Percentiles rank a stretch among this genome's conserved stretches.
phyloP scores from a whole-genome alignment of 2,329 filamentous ascomycete species.

The Fusarium pseudograminearum region DNA sequence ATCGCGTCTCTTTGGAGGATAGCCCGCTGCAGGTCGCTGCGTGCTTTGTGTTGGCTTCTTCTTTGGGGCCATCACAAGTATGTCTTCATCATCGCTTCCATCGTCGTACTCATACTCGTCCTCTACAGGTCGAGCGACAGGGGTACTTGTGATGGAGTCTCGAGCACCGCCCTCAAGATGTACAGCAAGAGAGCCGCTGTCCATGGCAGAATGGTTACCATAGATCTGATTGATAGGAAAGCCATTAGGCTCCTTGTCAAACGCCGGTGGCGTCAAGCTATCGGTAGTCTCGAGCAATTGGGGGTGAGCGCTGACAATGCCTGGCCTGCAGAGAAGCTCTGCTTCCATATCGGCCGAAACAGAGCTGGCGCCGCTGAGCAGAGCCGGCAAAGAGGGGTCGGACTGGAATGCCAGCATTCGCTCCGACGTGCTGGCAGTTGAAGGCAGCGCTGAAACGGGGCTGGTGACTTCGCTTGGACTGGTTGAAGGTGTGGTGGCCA shows the following conservation, averaged over 20 bases:
- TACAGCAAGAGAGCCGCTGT: slow-evolving; percentile 49
- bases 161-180: slow-evolving; percentile 43
- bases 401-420: slow-evolving; percentile 68
- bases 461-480: slow-evolving; percentile 67
- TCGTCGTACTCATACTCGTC: slow-evolving; percentile 64
- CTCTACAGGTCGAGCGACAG: slow-evolving; percentile 47
- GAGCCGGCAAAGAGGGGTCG: slow-evolving; percentile 72
- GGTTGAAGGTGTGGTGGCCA: slow-evolving; percentile 65
- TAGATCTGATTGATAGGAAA: slow-evolving; percentile 61
- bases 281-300: slow-evolving; percentile 65
- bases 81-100: slow-evolving; percentile 69
- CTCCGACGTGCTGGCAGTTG: slow-evolving; percentile 58
- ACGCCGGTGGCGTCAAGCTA: slow-evolving; percentile 65
- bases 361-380: slow-evolving; percentile 73
- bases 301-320: slow-evolving; percentile 56
- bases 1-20: slow-evolving; percentile 62
- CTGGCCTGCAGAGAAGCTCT: slow-evolving; percentile 67
- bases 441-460: slow-evolving; percentile 58
- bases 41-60: slow-evolving; percentile 54
- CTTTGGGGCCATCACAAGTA: slow-evolving; percentile 65
- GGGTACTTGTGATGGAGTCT: slow-evolving; percentile 46
- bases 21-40: slow-evolving; percentile 49
- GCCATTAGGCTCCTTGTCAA: slow-evolving; percentile 61
- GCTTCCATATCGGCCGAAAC: slow-evolving; percentile 72
- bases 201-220: slow-evolving; percentile 50